phyloP scores from a whole-genome alignment of 2,329 filamentous ascomycete species.

The Cladophialophora yegresii region DNA sequence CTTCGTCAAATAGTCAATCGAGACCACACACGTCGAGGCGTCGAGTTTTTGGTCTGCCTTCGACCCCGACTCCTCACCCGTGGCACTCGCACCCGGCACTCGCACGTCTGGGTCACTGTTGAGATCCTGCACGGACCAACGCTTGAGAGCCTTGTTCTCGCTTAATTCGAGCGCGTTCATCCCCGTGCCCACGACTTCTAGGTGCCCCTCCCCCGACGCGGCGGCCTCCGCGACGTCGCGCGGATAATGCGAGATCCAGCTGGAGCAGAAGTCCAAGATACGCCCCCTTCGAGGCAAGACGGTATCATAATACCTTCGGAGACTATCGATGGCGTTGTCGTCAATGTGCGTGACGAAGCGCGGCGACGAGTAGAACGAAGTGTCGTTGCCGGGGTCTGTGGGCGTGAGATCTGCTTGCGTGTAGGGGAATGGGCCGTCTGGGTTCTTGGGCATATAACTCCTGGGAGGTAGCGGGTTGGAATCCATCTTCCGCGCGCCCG shows the following conservation, averaged over 20 bases:
- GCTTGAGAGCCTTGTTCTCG: conserved; percentile 44
- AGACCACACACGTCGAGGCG: conserved; percentile 54
- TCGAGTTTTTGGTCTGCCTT: conserved; percentile 41
- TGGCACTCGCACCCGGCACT: conserved; percentile 14
- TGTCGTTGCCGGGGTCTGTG: conserved; percentile 35
- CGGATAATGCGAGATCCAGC: conserved; percentile 55
- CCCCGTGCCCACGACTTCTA: conserved; percentile 52
- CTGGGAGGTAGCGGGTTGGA: not conserved
- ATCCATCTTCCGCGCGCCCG: conserved; percentile 24
- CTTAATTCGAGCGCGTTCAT: conserved; percentile 53
- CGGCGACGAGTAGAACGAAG: conserved; percentile 40
- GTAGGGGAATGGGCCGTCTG: conserved; percentile 36
- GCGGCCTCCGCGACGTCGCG: conserved; percentile 35
- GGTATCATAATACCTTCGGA: conserved; percentile 51
- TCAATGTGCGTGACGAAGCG: conserved; percentile 59
- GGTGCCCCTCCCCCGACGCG: conserved; percentile 33
- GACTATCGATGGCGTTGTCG: conserved; percentile 49
- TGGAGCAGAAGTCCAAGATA: conserved; percentile 55
- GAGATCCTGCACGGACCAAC: conserved; percentile 48
- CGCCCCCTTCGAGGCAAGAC: conserved; percentile 47
- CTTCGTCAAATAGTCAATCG: conserved; percentile 54
- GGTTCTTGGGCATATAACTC: conserved; percentile 30
- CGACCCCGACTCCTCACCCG: not conserved
- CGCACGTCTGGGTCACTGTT: conserved; percentile 45
- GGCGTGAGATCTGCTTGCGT: conserved; percentile 35